These are phyloP conservation scores for Arxiozyma slooffiae DNA, from an alignment of 1,139 yeast species.

Conservation along the genomic window DNA sequence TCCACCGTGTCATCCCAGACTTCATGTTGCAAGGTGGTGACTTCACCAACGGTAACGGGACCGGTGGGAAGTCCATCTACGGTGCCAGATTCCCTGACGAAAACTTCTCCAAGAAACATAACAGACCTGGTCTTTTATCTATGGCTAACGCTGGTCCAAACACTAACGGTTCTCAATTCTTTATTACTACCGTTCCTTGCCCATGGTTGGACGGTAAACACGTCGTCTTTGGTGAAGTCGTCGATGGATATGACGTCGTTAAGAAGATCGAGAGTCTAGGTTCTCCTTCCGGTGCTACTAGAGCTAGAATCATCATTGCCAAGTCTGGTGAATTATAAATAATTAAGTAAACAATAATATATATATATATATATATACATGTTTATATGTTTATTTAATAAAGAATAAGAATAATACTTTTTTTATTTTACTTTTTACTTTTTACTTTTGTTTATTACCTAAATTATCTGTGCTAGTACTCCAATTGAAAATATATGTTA, in stretches of 20 bases:
- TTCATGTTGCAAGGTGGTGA: conserved; percentile 98
- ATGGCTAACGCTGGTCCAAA: conserved; percentile 97
- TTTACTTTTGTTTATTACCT: too few relatives aligned
- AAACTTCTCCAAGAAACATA: conserved; percentile 73
- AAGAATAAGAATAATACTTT: too few relatives aligned
- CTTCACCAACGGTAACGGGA: conserved; percentile 84
- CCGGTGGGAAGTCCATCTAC: conserved; percentile 93
- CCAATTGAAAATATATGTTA: too few relatives aligned
- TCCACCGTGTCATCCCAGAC: conserved; percentile 91
- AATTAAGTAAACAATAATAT: background rate
- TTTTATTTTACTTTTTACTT: too few relatives aligned
- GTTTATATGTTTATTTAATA: too few relatives aligned
- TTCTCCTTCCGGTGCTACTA: conserved; percentile 67
- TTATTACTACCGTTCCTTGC: conserved; percentile 84
- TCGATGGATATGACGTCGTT: conserved; percentile 66
- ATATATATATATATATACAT: background rate
- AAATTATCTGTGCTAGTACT: too few relatives aligned
- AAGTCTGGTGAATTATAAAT: conserved; percentile 71
- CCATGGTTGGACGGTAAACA: conserved; percentile 92
- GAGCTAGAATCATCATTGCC: conserved; percentile 61
- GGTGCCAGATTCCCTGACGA: conserved; percentile 84
- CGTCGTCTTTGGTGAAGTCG: conserved; percentile 92
- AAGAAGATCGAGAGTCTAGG: conserved; percentile 67
- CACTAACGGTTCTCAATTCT: conserved; percentile 94
- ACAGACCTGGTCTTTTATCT: conserved; percentile 75